Conservation (phyloP, 169 alveolate genomes). For the Cyclospora cayetanensis region DNA sequence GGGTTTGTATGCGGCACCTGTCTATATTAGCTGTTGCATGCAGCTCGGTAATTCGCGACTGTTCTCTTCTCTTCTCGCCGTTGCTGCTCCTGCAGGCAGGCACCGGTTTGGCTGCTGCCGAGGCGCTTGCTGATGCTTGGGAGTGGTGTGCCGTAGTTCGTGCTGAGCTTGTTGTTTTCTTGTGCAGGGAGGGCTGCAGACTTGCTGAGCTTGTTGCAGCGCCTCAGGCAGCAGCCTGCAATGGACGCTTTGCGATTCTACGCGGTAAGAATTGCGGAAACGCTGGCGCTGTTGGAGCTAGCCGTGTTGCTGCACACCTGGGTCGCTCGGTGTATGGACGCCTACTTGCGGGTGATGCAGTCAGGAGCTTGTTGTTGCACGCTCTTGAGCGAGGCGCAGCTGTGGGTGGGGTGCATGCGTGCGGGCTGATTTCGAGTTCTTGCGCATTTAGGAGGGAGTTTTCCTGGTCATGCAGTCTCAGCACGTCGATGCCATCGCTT, state of each 20-base stretch:
- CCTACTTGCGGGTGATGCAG: too few species aligned
- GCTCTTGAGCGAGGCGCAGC: too few species aligned
- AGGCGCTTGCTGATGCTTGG: too few species aligned
- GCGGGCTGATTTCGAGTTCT: background rate
- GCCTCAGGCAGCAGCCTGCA: background rate
- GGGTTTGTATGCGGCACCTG: slow-evolving; percentile 2
- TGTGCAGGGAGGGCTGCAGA: background rate
- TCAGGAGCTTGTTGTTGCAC: too few species aligned
- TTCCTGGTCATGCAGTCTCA: background rate
- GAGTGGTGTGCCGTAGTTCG: too few species aligned
- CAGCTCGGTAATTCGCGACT: slow-evolving; percentile 21
- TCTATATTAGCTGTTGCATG: slow-evolving; percentile 4
- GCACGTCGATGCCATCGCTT: background rate
- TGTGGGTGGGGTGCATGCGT: too few species aligned
- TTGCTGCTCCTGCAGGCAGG: slow-evolving; percentile 27
- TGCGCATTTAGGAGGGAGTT: background rate
- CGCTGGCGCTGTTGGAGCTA: background rate
- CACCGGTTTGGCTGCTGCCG: too few species aligned
- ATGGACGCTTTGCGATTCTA: background rate
- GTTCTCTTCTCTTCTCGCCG: too few species aligned
- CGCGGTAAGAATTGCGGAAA: background rate
- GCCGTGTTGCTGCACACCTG: background rate
- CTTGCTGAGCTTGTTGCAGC: background rate
- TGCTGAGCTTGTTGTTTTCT: too few species aligned
- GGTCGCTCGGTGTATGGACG: too few species aligned